Base-by-base conservation (phyloP, 1,284 basidiomycete genomes). In the Athelia psychrophila region DNA sequence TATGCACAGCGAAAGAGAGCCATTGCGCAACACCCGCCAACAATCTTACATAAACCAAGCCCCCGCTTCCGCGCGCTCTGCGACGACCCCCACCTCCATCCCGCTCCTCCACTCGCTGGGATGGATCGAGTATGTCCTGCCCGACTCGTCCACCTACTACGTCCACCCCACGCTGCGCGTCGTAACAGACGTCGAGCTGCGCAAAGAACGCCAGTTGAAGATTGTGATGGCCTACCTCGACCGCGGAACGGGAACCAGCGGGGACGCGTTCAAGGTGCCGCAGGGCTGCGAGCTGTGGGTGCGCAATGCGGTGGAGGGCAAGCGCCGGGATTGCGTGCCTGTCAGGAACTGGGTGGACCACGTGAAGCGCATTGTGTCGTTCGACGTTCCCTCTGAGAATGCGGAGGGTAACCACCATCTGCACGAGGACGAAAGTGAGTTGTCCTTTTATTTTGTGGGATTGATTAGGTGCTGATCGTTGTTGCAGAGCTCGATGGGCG, bases 81-180 rank as follows among this genome's bases (percentile, higher is more conserved):
- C 52, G 15, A 47, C 33, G 22, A 51, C 55, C n/a, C 50, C 64
- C 6, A 36, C 61, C 6, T 50, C 55, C 38, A 57, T 46, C 24
- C 58, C 52, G 51, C n/a, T 50, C 61, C 49, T 70, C 62, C 60
- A 64, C 44, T 57, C 63, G 6, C 67, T 74, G 12, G 80, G 80
- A 8, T 91, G 88, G 88, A 73, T 77, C 42, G 84, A 85, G 60
- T 81, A 86, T 61, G 71, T 77, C 9, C 78, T 91, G 12, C 88
- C 88, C 1, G 85, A 90, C 59, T 79, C 79, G 18, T 70, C 77
- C 3, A 70, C 76, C 33, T 91, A 91, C 67, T 91, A 82, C 59
- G 76, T 79, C 36, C 84, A 89, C 57, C 75, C 78, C 2, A 77
- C 74, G 6, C 66, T 75, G 44, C 78, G 74, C 36, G 72, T 84